Evolutionary conservation across 495 filamentous ascomycete species (phyloP).

Genomic region (Hypoxylon lienhwacheense): DNA sequence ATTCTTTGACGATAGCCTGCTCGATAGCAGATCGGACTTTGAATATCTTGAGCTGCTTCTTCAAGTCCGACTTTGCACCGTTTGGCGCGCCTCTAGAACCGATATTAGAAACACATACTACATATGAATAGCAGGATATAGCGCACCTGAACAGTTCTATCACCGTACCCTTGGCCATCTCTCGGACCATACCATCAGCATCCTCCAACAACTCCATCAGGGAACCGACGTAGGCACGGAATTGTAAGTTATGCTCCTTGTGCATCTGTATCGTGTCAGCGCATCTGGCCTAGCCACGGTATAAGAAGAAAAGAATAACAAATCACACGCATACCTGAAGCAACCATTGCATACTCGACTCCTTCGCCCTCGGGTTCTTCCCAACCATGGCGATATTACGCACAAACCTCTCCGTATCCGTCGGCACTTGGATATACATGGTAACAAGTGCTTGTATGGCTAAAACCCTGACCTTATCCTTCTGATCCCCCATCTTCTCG

Average conservation of each 20-base stretch:
- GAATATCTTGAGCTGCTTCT: constrained; percentile 74
- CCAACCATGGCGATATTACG: constrained; percentile 75
- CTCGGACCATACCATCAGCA: constrained; percentile 81
- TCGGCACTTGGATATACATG: constrained; percentile 64
- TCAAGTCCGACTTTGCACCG: constrained; percentile 82
- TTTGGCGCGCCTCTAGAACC: constrained; percentile 68
- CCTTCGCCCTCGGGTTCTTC: constrained; percentile 80
- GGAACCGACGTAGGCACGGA: constrained; percentile 77
- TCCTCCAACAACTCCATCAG: constrained; percentile 87
- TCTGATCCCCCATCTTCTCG: constrained; percentile 85
- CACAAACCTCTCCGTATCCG: constrained; percentile 77
- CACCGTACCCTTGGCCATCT: constrained; percentile 75
- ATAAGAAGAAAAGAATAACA: background rate
- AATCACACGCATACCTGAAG: constrained; percentile 54
- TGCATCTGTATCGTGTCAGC: constrained; percentile 63
- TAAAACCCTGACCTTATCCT: constrained; percentile 73
- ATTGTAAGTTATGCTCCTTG: constrained; percentile 71
- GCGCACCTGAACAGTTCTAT: constrained; percentile 81
- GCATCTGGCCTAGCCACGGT: background rate
- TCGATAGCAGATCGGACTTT: constrained; percentile 85
- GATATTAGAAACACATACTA: constrained; percentile 15
- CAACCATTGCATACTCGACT: constrained; percentile 82
- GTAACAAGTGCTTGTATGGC: constrained; percentile 75
- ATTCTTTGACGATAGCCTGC: constrained; percentile 70
- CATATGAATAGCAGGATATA: background rate